phyloP scores from a whole-genome alignment of 2,329 filamentous ascomycete species.

The Pseudogymnoascus verrucosus region DNA sequence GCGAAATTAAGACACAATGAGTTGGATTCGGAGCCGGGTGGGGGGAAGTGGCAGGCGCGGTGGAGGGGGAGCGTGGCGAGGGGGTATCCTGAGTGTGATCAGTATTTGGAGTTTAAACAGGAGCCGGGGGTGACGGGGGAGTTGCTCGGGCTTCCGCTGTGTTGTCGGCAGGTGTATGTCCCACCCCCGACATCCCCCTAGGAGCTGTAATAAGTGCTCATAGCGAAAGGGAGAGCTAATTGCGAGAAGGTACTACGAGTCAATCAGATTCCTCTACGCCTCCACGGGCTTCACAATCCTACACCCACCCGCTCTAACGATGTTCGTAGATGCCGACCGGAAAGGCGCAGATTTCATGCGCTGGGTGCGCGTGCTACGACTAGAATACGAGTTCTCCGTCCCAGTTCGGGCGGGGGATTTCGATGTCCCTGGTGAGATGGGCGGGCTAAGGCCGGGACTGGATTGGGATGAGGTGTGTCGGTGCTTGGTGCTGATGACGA shows the following conservation, averaged over 20 bases:
- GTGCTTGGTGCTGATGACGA: neutral
- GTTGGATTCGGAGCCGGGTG: neutral
- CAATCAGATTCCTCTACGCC: neutral
- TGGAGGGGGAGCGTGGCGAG: neutral
- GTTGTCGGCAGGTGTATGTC: neutral
- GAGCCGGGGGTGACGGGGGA: neutral
- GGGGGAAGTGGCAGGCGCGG: neutral
- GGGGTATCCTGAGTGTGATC: neutral
- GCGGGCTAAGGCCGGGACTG: neutral
- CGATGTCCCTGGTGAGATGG: neutral
- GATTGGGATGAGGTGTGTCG: neutral
- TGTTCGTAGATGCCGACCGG: neutral
- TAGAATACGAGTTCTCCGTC: neutral
- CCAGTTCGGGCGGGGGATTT: neutral
- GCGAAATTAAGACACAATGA: neutral
- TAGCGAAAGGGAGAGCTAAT: neutral
- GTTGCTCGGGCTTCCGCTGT: neutral
- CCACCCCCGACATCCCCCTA: neutral
- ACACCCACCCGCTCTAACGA: neutral
- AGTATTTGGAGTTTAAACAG: neutral
- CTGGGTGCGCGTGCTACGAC: neutral
- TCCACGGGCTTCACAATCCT: neutral
- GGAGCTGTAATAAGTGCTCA: neutral
- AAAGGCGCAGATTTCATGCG: neutral
- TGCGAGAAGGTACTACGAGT: neutral